Evolutionary conservation across 1,284 basidiomycete species (phyloP).

Genomic region (Trametes versicolor): DNA sequence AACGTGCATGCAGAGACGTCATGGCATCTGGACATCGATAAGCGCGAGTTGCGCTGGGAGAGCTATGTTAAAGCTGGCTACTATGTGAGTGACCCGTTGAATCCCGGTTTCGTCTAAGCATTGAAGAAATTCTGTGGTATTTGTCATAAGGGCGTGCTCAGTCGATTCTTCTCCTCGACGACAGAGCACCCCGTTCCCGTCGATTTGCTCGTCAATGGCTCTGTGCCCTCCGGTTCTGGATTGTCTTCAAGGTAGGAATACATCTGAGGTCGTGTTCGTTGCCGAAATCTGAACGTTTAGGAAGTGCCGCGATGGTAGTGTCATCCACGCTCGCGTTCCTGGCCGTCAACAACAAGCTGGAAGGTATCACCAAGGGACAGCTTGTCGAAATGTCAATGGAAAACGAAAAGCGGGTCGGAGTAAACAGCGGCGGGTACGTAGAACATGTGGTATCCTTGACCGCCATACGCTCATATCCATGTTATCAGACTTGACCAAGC

Average conservation of each 20-base stretch:
- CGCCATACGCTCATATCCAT: no score
- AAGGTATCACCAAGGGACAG: constrained; percentile 68
- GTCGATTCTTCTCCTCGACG: constrained; percentile 62
- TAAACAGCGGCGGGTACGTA: constrained; percentile 79
- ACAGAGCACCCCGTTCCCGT: constrained; percentile 59
- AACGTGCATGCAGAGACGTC: constrained; percentile 54
- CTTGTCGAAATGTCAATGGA: constrained; percentile 83
- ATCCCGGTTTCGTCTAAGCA: neutral
- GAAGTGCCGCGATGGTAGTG: constrained; percentile 86
- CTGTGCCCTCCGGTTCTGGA: constrained; percentile 85
- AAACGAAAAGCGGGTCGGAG: constrained; percentile 87
- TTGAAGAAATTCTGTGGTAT: constrained; percentile 10
- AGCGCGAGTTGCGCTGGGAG: constrained; percentile 79
- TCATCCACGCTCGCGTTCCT: constrained; percentile 84
- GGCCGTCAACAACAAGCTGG: constrained; percentile 75
- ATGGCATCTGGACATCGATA: constrained; percentile 82
- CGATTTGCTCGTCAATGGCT: constrained; percentile 79
- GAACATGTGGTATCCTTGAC: neutral
- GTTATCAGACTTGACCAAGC: constrained; percentile 81
- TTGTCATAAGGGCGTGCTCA: constrained; percentile 70
- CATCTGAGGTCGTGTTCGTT: neutral
- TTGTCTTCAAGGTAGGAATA: constrained; percentile 67
- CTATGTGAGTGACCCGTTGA: constrained; percentile 56
- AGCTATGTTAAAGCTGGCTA: constrained; percentile 89
- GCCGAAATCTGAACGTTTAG: neutral